Conservation (phyloP, 805 yeast species). For the Yamadazyma phyllophila region DNA sequence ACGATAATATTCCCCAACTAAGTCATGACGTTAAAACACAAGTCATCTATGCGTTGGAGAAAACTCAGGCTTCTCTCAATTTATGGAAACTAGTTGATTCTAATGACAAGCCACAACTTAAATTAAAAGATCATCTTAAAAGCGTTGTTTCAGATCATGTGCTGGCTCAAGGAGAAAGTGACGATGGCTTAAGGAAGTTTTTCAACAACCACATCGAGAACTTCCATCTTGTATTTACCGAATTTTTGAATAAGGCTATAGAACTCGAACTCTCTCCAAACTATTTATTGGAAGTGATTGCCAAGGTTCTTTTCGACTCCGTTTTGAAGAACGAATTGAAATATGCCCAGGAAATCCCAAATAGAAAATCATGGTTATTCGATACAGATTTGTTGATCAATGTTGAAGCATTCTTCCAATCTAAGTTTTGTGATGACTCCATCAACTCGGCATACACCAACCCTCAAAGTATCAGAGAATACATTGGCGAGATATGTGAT, state of each 20-base stretch:
- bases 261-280: slow-evolving; percentile 17
- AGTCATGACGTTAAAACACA: slow-evolving; percentile 37
- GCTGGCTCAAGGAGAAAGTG: slow-evolving; percentile 5
- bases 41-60: slow-evolving; percentile 31
- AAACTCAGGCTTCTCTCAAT: slow-evolving; percentile 43
- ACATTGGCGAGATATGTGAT: slow-evolving; percentile 26
- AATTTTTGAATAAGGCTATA: slow-evolving; percentile 21
- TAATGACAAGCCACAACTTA: background rate
- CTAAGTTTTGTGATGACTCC: slow-evolving; percentile 9
- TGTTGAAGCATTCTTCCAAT: slow-evolving; percentile 35
- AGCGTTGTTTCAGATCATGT: background rate
- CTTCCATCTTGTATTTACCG: slow-evolving; percentile 29
- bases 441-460: slow-evolving; percentile 15
- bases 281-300: slow-evolving; percentile 20
- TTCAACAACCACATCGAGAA: slow-evolving; percentile 22
- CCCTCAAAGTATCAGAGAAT: slow-evolving; percentile 16
- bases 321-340: slow-evolving; percentile 39
- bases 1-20: slow-evolving; percentile 43
- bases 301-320: slow-evolving; percentile 26
- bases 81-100: slow-evolving; percentile 19
- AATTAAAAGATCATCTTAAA: slow-evolving; percentile 1
- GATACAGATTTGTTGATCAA: slow-evolving; percentile 36
- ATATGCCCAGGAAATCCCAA: slow-evolving; percentile 26
- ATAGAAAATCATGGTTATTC: slow-evolving; percentile 45
- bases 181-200: slow-evolving; percentile 25